Conservation (phyloP, 164 flowering plant genomes). For the Paratinospora sagittata region DNA sequence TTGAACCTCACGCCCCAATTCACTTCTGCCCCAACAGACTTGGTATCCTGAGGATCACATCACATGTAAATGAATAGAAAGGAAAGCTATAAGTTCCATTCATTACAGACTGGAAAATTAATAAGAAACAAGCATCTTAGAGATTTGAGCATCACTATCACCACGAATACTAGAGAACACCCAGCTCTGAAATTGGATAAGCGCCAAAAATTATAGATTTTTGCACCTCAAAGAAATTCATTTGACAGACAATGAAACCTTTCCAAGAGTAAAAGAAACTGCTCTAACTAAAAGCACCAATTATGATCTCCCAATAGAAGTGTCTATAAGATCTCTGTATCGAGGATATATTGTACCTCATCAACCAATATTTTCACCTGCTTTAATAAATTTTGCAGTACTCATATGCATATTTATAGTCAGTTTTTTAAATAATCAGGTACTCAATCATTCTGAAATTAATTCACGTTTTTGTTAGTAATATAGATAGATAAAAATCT, state of each 20-base stretch:
- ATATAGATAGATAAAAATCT: neutral
- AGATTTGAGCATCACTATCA: neutral
- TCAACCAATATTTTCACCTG: neutral
- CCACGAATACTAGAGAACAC: neutral
- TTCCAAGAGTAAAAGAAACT: no score
- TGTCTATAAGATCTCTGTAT: neutral
- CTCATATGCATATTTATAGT: neutral
- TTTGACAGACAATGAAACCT: no score
- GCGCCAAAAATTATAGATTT: neutral
- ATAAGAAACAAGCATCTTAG: neutral
- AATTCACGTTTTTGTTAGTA: neutral
- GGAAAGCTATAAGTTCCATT: neutral
- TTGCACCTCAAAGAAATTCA: no score
- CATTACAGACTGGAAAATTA: neutral
- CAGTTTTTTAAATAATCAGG: neutral
- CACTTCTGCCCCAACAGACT: slow-evolving; percentile 95
- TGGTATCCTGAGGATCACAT: slow-evolving; percentile 58
- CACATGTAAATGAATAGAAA: neutral
- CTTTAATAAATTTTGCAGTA: neutral
- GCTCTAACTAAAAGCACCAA: no score
- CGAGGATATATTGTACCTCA: neutral
- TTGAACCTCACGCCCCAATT: slow-evolving; percentile 98
- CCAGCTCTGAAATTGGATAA: neutral
- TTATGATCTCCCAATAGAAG: neutral
- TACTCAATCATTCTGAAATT: neutral